These are phyloP conservation scores for Vitellaria paradoxa DNA, from an alignment of 179 eudicot genomes.

Conservation along the genomic window DNA sequence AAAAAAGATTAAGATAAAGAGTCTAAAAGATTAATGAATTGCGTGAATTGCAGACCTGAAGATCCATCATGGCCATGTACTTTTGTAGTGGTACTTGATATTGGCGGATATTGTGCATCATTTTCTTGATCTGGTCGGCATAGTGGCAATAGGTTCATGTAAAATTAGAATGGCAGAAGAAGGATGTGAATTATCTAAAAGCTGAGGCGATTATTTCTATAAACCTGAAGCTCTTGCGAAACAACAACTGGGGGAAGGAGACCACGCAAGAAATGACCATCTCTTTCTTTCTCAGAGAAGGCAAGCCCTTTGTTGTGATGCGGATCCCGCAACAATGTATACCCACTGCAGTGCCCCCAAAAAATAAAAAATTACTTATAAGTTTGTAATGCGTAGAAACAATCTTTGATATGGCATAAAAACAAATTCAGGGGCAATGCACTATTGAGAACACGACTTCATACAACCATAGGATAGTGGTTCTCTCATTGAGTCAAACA, in stretches of 20 bases:
- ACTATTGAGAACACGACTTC: not conserved
- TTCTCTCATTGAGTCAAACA: not conserved
- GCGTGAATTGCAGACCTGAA: slow-evolving; percentile 52
- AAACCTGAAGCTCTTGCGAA: slow-evolving; percentile 78
- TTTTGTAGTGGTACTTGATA: slow-evolving; percentile 82
- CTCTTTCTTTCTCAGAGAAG: slow-evolving; percentile 75
- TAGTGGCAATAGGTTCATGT: not conserved
- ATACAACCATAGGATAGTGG: not conserved
- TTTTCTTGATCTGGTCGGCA: slow-evolving; percentile 57
- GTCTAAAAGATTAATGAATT: not conserved
- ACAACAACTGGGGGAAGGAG: slow-evolving; percentile 83
- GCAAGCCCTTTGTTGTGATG: slow-evolving; percentile 91
- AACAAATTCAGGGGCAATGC: not conserved
- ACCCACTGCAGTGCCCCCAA: slow-evolving; percentile 49
- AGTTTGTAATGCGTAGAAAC: too few species aligned
- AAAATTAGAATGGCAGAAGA: too few species aligned
- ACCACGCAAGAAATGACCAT: slow-evolving; percentile 87
- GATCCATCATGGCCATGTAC: slow-evolving; percentile 97
- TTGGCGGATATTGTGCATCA: slow-evolving; percentile 73
- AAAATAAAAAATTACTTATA: not conserved
- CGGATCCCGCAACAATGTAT: slow-evolving; percentile 85
- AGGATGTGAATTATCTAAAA: not conserved
- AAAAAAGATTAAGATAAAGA: not conserved
- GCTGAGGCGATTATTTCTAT: slow-evolving; percentile 3
- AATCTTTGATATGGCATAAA: not conserved